Percentiles rank a stretch among this genome's conserved stretches.
Evolutionary conservation across 1,139 yeast genomes (phyloP).

Genomic region (Citeromyces hawaiiensis): DNA sequence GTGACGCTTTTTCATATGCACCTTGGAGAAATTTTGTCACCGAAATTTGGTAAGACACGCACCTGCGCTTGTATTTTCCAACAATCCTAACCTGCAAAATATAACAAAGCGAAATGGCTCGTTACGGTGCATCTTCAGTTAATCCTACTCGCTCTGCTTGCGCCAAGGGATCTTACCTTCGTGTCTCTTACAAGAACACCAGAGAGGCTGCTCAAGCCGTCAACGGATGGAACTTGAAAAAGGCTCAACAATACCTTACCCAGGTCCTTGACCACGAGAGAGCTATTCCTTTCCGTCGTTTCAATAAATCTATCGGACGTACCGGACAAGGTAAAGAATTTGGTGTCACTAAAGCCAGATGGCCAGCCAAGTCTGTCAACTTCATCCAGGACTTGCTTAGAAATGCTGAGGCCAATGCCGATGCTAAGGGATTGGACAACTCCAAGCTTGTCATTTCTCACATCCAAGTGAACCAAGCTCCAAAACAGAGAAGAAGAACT

Average conservation of each 20-base stretch:
- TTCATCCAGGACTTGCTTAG: slow-evolving; percentile 87
- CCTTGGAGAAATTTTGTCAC: background rate
- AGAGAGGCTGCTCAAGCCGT: slow-evolving; percentile 98
- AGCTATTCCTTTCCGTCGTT: slow-evolving; percentile 99
- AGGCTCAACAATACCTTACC: slow-evolving; percentile 91
- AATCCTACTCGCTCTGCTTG: slow-evolving; percentile 99
- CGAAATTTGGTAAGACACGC: background rate
- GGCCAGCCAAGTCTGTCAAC: slow-evolving; percentile 99
- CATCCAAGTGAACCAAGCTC: slow-evolving; percentile 99
- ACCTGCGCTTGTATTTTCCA: background rate
- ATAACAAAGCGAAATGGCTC: slow-evolving; percentile 33
- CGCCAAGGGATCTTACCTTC: slow-evolving; percentile 98
- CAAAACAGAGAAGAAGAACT: slow-evolving; percentile 99
- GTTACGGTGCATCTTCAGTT: slow-evolving; percentile 98
- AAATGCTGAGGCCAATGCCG: slow-evolving; percentile 99
- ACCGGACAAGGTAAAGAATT: slow-evolving; percentile 99
- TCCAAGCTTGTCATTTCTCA: slow-evolving; percentile 89
- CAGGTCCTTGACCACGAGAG: slow-evolving; percentile 97
- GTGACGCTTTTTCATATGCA: background rate
- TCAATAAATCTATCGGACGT: slow-evolving; percentile 94
- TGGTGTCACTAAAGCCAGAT: slow-evolving; percentile 99
- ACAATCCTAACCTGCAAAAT: background rate
- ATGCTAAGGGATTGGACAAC: slow-evolving; percentile 95
- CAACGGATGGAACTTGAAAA: slow-evolving; percentile 94
- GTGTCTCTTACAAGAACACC: slow-evolving; percentile 99